A percentile compares a stretch with the other conserved stretches of the same genome.
Evolutionary conservation across 2,329 filamentous ascomycete species (phyloP).

Genomic region (Emergomyces orientalis): DNA sequence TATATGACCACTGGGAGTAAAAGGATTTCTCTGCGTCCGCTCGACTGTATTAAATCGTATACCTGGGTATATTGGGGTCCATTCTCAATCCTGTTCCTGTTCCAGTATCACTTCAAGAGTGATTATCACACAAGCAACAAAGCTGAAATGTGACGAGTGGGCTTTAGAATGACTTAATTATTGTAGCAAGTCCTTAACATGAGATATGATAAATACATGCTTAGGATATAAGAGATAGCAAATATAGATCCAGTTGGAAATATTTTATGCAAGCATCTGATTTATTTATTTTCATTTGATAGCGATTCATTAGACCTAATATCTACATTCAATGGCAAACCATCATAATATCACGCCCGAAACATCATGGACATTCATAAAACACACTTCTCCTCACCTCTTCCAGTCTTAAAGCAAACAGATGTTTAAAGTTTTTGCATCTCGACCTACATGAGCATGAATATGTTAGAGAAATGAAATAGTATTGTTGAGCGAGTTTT

Average conservation of each 20-base stretch:
- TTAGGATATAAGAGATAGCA: no score
- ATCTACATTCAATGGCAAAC: not conserved
- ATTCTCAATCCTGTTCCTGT: no score
- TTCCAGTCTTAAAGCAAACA: not conserved
- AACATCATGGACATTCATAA: not conserved
- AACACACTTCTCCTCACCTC: not conserved
- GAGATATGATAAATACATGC: no score
- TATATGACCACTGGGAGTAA: no score
- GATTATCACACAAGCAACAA: no score
- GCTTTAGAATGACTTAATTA: not conserved
- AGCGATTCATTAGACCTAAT: not conserved
- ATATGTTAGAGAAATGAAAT: constrained; percentile 15
- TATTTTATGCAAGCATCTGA: not conserved
- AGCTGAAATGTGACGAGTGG: not conserved
- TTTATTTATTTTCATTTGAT: not conserved
- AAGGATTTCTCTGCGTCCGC: no score
- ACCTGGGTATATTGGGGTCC: no score
- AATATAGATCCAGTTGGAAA: no score
- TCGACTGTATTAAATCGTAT: no score
- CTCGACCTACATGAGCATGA: constrained; percentile 43
- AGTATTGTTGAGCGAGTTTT: not conserved
- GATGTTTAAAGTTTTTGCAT: constrained; percentile 79
- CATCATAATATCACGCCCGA: not conserved
- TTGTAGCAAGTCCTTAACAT: not conserved
- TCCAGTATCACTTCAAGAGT: no score